Evolutionary conservation across 306 rosid genomes (phyloP).

Genomic region (Luffa aegyptiaca): DNA sequence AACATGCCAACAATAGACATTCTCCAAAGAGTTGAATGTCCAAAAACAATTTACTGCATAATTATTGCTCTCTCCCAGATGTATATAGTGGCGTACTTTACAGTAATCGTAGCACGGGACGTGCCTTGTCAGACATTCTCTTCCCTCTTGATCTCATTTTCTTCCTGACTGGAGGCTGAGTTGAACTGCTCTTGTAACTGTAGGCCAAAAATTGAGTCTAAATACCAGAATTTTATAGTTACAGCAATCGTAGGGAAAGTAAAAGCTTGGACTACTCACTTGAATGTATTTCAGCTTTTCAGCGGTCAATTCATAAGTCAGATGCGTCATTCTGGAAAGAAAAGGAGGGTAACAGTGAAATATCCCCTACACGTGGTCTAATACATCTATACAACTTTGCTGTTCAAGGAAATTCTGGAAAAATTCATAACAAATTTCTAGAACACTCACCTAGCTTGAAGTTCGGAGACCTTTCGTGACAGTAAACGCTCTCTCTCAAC

Average conservation of each 20-base stretch:
- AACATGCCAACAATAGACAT: slow-evolving; percentile 23
- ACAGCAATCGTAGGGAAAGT: background rate
- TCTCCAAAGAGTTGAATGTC: slow-evolving; percentile 23
- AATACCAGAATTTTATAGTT: background rate
- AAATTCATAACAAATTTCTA: slow-evolving; percentile 1
- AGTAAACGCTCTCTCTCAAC: slow-evolving; percentile 74
- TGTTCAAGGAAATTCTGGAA: background rate
- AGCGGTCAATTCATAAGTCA: slow-evolving; percentile 61
- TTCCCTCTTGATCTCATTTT: slow-evolving; percentile 53
- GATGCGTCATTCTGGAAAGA: slow-evolving; percentile 57
- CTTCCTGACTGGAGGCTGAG: slow-evolving; percentile 38
- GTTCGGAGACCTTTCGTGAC: slow-evolving; percentile 65
- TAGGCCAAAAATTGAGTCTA: slow-evolving; percentile 11
- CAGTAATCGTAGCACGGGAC: slow-evolving; percentile 8
- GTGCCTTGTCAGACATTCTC: slow-evolving; percentile 37
- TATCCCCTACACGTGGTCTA: background rate
- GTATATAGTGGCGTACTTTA: slow-evolving; percentile 28
- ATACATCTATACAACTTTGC: background rate
- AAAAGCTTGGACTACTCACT: slow-evolving; percentile 35
- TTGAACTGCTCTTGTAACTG: slow-evolving; percentile 85
- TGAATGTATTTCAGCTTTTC: slow-evolving; percentile 73
- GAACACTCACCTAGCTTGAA: slow-evolving; percentile 60
- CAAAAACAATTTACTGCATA: slow-evolving; percentile 19
- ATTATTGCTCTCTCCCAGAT: slow-evolving; percentile 38
- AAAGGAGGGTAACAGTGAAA: background rate